Percentiles rank a stretch among this genome's conserved stretches.
Evolutionary conservation across 306 rosid species (phyloP).

Genomic region (Citrullus colocynthis): DNA sequence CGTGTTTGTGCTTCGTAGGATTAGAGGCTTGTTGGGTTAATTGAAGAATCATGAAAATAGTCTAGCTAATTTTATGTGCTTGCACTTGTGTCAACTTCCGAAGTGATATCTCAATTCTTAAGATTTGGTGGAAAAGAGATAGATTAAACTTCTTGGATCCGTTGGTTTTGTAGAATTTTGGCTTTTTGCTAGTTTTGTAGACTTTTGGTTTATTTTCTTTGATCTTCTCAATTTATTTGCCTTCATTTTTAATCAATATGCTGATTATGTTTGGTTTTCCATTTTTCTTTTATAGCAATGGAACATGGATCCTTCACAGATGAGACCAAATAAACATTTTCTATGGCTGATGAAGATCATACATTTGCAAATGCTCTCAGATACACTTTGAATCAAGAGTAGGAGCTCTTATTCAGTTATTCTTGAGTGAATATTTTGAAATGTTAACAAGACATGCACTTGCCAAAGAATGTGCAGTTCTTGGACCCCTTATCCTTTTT

Average conservation of each 20-base stretch:
- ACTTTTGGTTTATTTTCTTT: background rate
- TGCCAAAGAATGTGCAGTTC: background rate
- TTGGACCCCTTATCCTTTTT: background rate
- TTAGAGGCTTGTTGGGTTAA: background rate
- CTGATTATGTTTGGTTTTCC: background rate
- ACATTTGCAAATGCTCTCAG: constrained; percentile 60
- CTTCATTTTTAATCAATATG: background rate
- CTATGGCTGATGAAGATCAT: constrained; percentile 58
- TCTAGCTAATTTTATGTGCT: background rate
- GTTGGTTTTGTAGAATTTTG: background rate
- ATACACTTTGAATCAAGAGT: constrained; percentile 70
- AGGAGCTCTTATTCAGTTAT: constrained; percentile 9
- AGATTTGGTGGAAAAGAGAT: background rate
- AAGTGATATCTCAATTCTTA: background rate
- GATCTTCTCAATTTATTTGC: background rate
- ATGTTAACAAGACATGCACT: background rate
- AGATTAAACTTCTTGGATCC: background rate
- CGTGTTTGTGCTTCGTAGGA: background rate
- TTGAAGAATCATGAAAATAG: background rate
- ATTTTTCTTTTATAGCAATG: constrained; percentile 17
- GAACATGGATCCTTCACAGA: constrained; percentile 50
- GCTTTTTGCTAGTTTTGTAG: background rate
- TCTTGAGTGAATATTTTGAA: background rate
- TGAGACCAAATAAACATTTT: constrained; percentile 52
- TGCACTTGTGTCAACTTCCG: background rate